phyloP scores from a whole-genome alignment of 2,329 filamentous ascomycete species.

The Rosellinia necatrix region DNA sequence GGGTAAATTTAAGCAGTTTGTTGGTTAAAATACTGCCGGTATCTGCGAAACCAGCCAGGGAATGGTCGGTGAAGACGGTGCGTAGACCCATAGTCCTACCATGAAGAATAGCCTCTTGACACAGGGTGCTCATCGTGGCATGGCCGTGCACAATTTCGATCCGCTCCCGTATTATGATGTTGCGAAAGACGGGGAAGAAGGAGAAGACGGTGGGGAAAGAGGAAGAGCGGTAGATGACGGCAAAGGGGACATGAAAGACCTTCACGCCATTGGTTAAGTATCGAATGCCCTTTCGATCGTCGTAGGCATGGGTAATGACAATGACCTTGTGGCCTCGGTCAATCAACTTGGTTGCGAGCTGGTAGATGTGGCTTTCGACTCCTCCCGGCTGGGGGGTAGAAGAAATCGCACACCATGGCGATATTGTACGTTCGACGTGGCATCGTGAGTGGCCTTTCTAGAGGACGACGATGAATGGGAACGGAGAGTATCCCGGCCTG shows the following conservation, averaged over 20 bases:
- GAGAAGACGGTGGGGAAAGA: constrained; percentile 98
- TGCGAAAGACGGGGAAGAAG: constrained; percentile 96
- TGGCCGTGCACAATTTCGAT: constrained; percentile 99
- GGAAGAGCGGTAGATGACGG: constrained; percentile 90
- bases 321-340: constrained; percentile 98
- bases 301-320: constrained; percentile 94
- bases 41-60: constrained; percentile 95
- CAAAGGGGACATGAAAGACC: constrained; percentile 96
- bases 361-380: constrained; percentile 98
- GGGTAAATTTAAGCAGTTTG: constrained; percentile 91
- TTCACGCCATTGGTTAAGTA: constrained; percentile 98
- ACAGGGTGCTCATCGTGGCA: constrained; percentile 88
- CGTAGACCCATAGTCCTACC: constrained; percentile 93
- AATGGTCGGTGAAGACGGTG: constrained; percentile 97
- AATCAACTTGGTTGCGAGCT: constrained; percentile 92
- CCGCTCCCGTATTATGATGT: constrained; percentile 90
- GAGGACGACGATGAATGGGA: constrained; percentile 1
- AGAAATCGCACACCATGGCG: constrained; percentile 98
- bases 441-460: constrained; percentile 45
- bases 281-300: constrained; percentile 86
- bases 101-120: constrained; percentile 93
- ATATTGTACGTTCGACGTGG: constrained; percentile 67
- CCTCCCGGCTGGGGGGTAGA: constrained; percentile 97
- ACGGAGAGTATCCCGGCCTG: neutral
- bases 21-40: constrained; percentile 95